Evolutionary conservation across 805 yeast species (phyloP).

Genomic region (Sungouiella blattae): DNA sequence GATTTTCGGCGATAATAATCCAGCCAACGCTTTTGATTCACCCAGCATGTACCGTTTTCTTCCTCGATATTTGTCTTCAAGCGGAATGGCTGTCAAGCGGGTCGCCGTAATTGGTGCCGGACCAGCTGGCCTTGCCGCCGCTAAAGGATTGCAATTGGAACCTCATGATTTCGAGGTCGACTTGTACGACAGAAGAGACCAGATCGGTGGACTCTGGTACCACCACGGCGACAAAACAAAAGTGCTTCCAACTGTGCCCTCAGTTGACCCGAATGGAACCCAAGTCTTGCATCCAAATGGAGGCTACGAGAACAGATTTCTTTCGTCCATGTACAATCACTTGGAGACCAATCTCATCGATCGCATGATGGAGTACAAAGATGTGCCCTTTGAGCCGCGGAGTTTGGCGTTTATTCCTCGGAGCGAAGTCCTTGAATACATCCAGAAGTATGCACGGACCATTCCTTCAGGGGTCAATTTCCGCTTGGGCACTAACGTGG

Average conservation of each 20-base stretch:
- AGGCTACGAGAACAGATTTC: conserved; percentile 6
- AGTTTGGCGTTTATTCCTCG: conserved; percentile 58
- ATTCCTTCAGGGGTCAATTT: conserved; percentile 29
- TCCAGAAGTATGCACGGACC: conserved; percentile 50
- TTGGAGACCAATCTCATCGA: conserved; percentile 19
- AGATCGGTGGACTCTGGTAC: conserved; percentile 83
- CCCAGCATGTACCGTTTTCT: too few relatives aligned
- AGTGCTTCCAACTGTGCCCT: conserved; percentile 17
- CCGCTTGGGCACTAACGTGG: conserved; percentile 47
- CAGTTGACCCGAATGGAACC: conserved; percentile 18
- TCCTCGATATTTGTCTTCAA: too few relatives aligned
- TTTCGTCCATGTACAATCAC: conserved; percentile 23
- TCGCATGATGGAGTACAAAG: conserved; percentile 62
- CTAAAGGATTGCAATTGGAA: conserved; percentile 60
- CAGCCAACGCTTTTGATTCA: too few relatives aligned
- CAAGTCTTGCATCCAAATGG: conserved; percentile 9
- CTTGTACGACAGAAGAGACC: conserved; percentile 55
- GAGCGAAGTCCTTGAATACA: conserved; percentile 56
- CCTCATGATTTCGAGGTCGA: conserved; percentile 43
- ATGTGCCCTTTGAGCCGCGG: conserved; percentile 44
- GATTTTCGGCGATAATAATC: too few relatives aligned
- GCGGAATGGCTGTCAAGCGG: too few relatives aligned
- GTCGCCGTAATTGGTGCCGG: conserved; percentile 80
- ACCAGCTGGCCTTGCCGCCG: conserved; percentile 65
- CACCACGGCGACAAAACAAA: conserved; percentile 29